phyloP scores from a whole-genome alignment of 2,329 filamentous ascomycete genomes.

The Phyllosticta ampelicida region DNA sequence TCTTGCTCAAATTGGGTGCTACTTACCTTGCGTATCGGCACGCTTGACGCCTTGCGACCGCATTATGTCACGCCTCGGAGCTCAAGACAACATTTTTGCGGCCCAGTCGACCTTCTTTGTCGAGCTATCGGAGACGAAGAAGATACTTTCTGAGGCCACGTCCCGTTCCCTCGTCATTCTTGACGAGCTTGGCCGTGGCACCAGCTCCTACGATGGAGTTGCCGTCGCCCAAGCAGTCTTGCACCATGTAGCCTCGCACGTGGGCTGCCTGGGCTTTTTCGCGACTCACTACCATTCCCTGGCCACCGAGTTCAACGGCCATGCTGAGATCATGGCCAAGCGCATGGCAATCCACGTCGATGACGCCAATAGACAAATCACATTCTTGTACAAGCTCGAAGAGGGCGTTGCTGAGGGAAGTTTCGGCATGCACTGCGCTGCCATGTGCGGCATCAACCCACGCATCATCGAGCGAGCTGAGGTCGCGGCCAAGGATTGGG shows the following conservation, averaged over 20 bases:
- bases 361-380: slow-evolving; percentile 71
- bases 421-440: slow-evolving; percentile 97
- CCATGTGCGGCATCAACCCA: slow-evolving; percentile 88
- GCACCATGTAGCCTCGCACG: slow-evolving; percentile 89
- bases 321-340: slow-evolving; percentile 76
- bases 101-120: slow-evolving; percentile 98
- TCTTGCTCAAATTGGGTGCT: slow-evolving; percentile 92
- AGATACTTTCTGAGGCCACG: slow-evolving; percentile 90
- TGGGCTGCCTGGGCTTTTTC: slow-evolving; percentile 92
- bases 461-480: slow-evolving; percentile 81
- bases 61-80: slow-evolving; percentile 96
- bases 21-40: slow-evolving; percentile 74
- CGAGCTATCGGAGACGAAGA: slow-evolving; percentile 93
- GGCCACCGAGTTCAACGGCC: slow-evolving; percentile 77
- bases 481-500: slow-evolving; percentile 81
- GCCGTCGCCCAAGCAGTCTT: slow-evolving; percentile 93
- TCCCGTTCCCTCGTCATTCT: slow-evolving; percentile 91
- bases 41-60: slow-evolving; percentile 83
- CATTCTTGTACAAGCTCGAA: slow-evolving; percentile 91
- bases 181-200: slow-evolving; percentile 90
- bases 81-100: slow-evolving; percentile 98
- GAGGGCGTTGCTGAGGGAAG: slow-evolving; percentile 89
- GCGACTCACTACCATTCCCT: slow-evolving; percentile 96
- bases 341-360: slow-evolving; percentile 96
- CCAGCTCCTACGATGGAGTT: slow-evolving; percentile 90